A percentile compares a stretch with the other conserved stretches of the same genome.
Evolutionary conservation across 148 eudicot genomes (phyloP).

Genomic region (Heliosperma pusillum): DNA sequence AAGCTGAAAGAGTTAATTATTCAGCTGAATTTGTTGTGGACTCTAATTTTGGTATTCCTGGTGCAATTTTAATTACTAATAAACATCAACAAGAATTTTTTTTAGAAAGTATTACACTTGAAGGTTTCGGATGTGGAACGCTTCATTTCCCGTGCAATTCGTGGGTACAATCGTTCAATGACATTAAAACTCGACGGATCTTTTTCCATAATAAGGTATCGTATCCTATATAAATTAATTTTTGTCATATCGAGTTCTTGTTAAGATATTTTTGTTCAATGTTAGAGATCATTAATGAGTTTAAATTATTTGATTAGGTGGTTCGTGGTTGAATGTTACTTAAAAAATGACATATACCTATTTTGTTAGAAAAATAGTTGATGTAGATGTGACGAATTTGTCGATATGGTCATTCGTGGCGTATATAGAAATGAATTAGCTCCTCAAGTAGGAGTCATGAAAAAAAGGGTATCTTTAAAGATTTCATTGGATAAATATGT

Average conservation of each 20-base stretch:
- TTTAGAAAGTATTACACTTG: slow-evolving; percentile 74
- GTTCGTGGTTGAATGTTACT: neutral
- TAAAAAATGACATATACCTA: slow-evolving; percentile 6
- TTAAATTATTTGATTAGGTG: neutral
- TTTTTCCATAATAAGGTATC: slow-evolving; percentile 89
- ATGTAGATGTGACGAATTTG: neutral
- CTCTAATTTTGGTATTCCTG: slow-evolving; percentile 77
- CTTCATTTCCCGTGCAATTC: slow-evolving; percentile 92
- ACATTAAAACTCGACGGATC: slow-evolving; percentile 59
- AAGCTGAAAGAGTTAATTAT: slow-evolving; percentile 83
- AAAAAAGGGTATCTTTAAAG: too few species aligned
- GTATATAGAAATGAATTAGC: neutral
- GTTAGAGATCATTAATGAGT: neutral
- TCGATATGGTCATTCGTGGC: neutral
- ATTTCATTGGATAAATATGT: too few species aligned
- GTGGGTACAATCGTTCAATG: slow-evolving; percentile 80
- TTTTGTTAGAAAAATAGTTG: neutral
- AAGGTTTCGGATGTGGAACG: slow-evolving; percentile 85
- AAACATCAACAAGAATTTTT: slow-evolving; percentile 87
- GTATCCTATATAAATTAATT: too few species aligned
- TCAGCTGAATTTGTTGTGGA: slow-evolving; percentile 73
- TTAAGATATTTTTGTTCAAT: neutral
- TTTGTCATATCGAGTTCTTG: neutral
- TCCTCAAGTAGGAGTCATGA: too few species aligned
- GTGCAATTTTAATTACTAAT: slow-evolving; percentile 70